Evolutionary conservation across 441 rosid species (phyloP).

Genomic region (Dalechampia spathulata): DNA sequence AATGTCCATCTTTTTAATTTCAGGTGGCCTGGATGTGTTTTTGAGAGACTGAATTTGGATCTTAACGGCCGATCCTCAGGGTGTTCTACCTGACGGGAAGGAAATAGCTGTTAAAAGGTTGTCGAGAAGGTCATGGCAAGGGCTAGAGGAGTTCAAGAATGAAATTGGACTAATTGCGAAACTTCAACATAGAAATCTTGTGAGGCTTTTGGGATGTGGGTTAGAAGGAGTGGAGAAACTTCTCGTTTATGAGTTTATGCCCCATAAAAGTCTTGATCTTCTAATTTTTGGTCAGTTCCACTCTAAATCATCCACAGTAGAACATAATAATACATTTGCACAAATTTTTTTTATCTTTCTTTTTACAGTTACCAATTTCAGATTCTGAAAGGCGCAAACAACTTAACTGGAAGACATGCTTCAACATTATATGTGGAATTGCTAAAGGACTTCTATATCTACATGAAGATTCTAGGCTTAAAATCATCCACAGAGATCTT

Average conservation of each 20-base stretch:
- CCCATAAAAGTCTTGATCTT: slow-evolving; percentile 28
- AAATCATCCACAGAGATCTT: slow-evolving; percentile 30
- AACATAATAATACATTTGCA: no score
- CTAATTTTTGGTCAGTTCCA: slow-evolving; percentile 20
- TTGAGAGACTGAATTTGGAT: neutral
- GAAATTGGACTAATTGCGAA: slow-evolving; percentile 14
- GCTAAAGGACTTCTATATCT: slow-evolving; percentile 36
- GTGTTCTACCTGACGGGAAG: slow-evolving; percentile 20
- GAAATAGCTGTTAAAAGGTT: slow-evolving; percentile 30
- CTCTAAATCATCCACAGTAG: no score
- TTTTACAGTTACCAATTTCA: slow-evolving; percentile 12
- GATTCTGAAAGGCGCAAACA: slow-evolving; percentile 15
- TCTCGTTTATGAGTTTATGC: slow-evolving; percentile 30
- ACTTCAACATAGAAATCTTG: slow-evolving; percentile 30
- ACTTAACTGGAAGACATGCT: slow-evolving; percentile 22
- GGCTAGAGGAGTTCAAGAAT: slow-evolving; percentile 24
- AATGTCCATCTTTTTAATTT: slow-evolving; percentile 4
- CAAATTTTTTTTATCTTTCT: neutral
- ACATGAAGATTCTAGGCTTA: slow-evolving; percentile 31
- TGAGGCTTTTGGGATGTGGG: slow-evolving; percentile 26
- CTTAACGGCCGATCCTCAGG: slow-evolving; percentile 9
- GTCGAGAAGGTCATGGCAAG: slow-evolving; percentile 31
- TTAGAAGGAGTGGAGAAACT: slow-evolving; percentile 26
- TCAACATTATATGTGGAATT: slow-evolving; percentile 23
- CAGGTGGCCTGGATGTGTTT: neutral